These are phyloP conservation scores for Spirogloea muscicola DNA, from an alignment of 139 green algal genomes.

Conservation along the genomic window DNA sequence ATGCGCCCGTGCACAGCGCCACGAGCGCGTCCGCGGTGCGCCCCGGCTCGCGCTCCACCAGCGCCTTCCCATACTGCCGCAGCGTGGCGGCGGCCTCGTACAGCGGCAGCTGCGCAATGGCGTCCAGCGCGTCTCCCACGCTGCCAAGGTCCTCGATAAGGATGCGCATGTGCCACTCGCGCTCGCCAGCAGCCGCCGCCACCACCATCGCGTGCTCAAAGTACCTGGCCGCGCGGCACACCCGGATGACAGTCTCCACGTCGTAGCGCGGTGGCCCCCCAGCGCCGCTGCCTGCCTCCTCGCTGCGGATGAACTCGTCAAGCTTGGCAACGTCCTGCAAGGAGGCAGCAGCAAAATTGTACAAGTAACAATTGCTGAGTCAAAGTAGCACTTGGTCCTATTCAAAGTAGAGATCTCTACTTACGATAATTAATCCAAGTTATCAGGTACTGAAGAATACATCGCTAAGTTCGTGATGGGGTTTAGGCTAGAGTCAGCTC, in stretches of 20 bases:
- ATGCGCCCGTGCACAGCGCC: constrained; percentile 70
- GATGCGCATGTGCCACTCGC: constrained; percentile 70
- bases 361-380: no score
- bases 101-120: constrained; percentile 56
- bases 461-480: no score
- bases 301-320: constrained; percentile 48
- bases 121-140: constrained; percentile 74
- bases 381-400: no score
- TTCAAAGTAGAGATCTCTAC: no score
- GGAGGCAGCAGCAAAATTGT: not conserved
- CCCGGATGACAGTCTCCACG: constrained; percentile 76
- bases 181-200: constrained; percentile 50
- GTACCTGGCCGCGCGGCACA: constrained; percentile 81
- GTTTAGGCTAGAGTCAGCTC: no score
- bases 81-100: constrained; percentile 54
- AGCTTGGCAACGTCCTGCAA: constrained; percentile 73
- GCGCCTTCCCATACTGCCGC: constrained; percentile 70
- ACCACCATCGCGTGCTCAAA: constrained; percentile 80
- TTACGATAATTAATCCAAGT: no score
- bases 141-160: constrained; percentile 77
- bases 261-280: constrained; percentile 60
- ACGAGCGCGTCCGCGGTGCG: constrained; percentile 78
- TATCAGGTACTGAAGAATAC: no score
- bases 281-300: not conserved
- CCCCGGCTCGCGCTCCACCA: constrained; percentile 59